A percentile compares a stretch with the other conserved stretches of the same genome.
Conservation (phyloP, 768 basidiomycete genomes). For the Boletales sp. region DNA sequence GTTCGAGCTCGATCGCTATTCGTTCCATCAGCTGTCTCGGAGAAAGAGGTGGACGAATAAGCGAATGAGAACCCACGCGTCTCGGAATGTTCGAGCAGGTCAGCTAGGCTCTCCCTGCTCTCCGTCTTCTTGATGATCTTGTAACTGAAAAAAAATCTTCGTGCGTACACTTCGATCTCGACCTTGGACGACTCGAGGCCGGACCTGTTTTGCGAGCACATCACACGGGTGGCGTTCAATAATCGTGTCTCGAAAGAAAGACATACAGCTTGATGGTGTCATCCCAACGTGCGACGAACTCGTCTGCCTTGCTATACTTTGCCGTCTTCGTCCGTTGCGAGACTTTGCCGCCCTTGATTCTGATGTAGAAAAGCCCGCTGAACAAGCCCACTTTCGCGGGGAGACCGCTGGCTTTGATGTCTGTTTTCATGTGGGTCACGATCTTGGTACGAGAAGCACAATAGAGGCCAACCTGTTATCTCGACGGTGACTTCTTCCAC, state of each 20-base stretch:
- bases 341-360: conserved; percentile 26
- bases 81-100: conserved; percentile 30
- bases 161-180: conserved; percentile 33
- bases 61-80: conserved; percentile 19
- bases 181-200: conserved; percentile 30
- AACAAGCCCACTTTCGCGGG: conserved; percentile 31
- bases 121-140: conserved; percentile 34
- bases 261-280: conserved; percentile 24
- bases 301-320: conserved; percentile 23
- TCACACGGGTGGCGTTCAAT: background rate
- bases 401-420: conserved; percentile 33
- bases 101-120: conserved; percentile 30
- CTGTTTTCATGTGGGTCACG: conserved; percentile 5
- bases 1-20: conserved; percentile 28
- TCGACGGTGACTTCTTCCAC: conserved; percentile 22
- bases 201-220: conserved; percentile 12
- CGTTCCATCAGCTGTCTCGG: background rate
- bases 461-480: conserved; percentile 21
- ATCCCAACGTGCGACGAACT: conserved; percentile 28
- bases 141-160: conserved; percentile 30
- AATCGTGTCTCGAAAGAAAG: background rate
- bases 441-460: background rate
- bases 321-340: conserved; percentile 25
- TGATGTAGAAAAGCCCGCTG: conserved; percentile 25
- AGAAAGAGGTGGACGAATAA: background rate